A percentile compares a stretch with the other conserved stretches of the same genome.
Conservation (phyloP, 2,329 filamentous ascomycete species). For the Metarhizium guizhouense region DNA sequence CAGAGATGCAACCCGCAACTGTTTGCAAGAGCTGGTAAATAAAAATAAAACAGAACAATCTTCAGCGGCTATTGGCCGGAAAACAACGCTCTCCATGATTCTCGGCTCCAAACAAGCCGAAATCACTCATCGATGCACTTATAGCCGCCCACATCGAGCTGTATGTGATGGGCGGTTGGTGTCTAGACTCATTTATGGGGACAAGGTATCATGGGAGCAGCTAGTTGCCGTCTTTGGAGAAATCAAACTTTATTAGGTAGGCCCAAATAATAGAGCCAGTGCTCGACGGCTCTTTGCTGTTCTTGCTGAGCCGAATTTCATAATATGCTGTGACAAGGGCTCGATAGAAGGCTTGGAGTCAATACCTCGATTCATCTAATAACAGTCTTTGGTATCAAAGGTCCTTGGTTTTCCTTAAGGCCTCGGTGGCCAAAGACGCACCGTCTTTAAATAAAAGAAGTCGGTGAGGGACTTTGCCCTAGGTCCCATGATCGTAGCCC, state of each 20-base stretch:
- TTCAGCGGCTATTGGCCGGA: neutral
- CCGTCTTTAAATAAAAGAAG: no score
- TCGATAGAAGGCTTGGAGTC: no score
- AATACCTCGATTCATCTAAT: no score
- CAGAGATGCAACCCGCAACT: slow-evolving; percentile 1
- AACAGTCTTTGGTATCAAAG: no score
- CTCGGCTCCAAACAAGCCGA: slow-evolving; percentile 5
- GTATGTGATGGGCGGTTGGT: slow-evolving; percentile 5
- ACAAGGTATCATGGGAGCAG: slow-evolving; percentile 3
- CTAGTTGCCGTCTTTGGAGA: slow-evolving; percentile 4
- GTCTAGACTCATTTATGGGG: slow-evolving; percentile 2
- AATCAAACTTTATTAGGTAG: neutral
- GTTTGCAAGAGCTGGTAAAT: slow-evolving; percentile 3
- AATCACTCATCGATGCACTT: slow-evolving; percentile 6
- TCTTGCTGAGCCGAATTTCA: no score
- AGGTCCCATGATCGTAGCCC: no score
- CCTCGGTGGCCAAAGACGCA: no score
- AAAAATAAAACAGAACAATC: neutral
- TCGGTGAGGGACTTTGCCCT: no score
- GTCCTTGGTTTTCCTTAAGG: no score
- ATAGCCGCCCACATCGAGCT: slow-evolving; percentile 5
- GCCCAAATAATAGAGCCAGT: neutral
- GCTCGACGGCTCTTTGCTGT: neutral
- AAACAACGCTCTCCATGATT: slow-evolving; percentile 6
- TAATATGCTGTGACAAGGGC: no score